Evolutionary conservation across 2,329 filamentous ascomycete species (phyloP), one percentile per base, ranked within the genome.

Genomic region (Colletotrichum sojae): DNA sequence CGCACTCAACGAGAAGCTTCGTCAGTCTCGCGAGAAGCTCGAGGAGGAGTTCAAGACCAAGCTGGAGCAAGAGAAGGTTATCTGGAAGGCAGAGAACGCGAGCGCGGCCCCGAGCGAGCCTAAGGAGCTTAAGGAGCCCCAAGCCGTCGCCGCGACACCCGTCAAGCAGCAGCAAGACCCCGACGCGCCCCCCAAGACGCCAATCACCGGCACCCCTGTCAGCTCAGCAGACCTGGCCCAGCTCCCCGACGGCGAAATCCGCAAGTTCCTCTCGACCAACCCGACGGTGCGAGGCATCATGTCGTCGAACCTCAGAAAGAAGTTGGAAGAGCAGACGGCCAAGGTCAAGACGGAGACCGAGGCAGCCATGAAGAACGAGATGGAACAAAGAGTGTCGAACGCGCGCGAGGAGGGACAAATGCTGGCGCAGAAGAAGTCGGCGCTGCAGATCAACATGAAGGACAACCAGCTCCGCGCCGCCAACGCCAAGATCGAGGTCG

Each of bases 361-460:
- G 73, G 80, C 81, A 31, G 73, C 78, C 5, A 64, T 84, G 43
- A 85, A 84, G 76, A 70, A 75, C 10, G 85, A 89, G 67, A 84
- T 82, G 62, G 87, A 90, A 57, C 80, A 83, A 48, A 90, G 88
- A 79, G 80, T 88, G 22, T 73, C 76, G 13, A 83, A 85, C 58
- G 88, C 87, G 12, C 83, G 84, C 62, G 87, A 91, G 71, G 86
- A 92, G 78, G 91, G 91, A 3, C 88, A 92, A 59, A 87, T 92
- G 70, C 87, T 96, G 82, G 90, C 91, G 52, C 89, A 90, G 43
- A 95, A 95, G 83, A 94, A 93, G 78, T 89, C 88, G 62, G 89
- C 89, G 2, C 83, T 93, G 56, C 92, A 92, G 72, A 85, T 95
- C 71, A 95, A 94, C 77, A 92, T 97, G 89, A 84, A 90, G 6